A percentile compares a stretch with the other conserved stretches of the same genome.
These are phyloP conservation scores for Phyllachora maydis DNA, from an alignment of 2,329 filamentous ascomycete genomes.

Conservation along the genomic window DNA sequence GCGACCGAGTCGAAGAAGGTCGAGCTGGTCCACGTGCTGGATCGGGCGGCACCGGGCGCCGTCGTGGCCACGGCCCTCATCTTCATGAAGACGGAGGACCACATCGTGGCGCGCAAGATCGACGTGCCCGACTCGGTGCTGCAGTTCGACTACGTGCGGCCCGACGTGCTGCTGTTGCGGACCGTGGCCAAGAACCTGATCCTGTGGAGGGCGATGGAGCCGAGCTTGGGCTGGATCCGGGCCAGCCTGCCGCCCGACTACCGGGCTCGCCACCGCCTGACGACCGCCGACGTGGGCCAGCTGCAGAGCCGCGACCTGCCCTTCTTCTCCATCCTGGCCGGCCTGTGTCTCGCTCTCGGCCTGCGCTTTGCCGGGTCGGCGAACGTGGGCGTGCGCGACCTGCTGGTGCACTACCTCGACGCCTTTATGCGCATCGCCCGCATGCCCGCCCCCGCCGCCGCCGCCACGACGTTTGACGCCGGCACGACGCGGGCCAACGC, in stretches of 20 bases:
- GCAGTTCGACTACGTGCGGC: conserved; percentile 89
- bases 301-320: conserved; percentile 71
- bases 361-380: conserved; percentile 57
- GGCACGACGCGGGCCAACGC: conserved; percentile 67
- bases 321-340: conserved; percentile 80
- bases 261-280: conserved; percentile 37
- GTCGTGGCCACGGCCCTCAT: conserved; percentile 79
- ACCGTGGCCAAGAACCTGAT: conserved; percentile 83
- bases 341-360: conserved; percentile 65
- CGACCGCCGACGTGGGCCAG: conserved; percentile 28
- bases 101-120: conserved; percentile 71
- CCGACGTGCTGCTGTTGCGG: conserved; percentile 76
- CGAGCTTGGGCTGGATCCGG: conserved; percentile 55
- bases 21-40: conserved; percentile 77
- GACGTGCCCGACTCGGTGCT: conserved; percentile 78
- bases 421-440: conserved; percentile 63
- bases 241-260: conserved; percentile 54
- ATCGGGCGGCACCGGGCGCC: conserved; percentile 83
- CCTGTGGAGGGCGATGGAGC: conserved; percentile 70
- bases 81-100: conserved; percentile 92
- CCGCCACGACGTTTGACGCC: conserved; percentile 47
- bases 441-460: too few relatives aligned
- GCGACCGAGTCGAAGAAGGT: conserved; percentile 83
- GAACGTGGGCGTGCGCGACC: conserved; percentile 50
- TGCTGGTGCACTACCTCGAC: conserved; percentile 70